Conservation (phyloP, 305 asterid species). For the Solanum hybrid region DNA sequence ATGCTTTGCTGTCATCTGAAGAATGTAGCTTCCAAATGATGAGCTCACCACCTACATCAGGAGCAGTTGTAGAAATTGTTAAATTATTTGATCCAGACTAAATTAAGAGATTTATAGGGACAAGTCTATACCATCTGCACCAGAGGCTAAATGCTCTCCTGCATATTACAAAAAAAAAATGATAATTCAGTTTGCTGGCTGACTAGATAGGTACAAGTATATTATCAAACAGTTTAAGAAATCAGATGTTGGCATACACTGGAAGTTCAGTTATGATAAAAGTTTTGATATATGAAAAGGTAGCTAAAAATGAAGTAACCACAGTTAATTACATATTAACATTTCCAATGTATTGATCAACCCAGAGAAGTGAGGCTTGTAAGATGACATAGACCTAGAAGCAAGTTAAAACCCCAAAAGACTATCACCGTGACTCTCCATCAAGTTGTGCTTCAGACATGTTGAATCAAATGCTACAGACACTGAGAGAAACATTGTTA, state of each 20-base stretch:
- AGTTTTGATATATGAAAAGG: background rate
- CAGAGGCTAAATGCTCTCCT: constrained; percentile 95
- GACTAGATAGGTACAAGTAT: background rate
- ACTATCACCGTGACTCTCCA: background rate
- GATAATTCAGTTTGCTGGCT: background rate
- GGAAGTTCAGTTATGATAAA: background rate
- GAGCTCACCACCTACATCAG: constrained; percentile 75
- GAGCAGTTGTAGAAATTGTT: background rate
- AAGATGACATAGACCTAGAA: background rate
- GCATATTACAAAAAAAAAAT: constrained; percentile 13
- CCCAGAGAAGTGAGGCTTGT: background rate
- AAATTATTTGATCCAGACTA: background rate
- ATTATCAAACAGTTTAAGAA: background rate
- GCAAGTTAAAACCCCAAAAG: background rate
- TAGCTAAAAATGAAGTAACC: background rate
- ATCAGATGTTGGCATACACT: background rate
- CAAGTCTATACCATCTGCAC: constrained; percentile 74
- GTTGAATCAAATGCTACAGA: background rate
- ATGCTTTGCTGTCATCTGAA: constrained; percentile 62
- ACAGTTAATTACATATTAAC: background rate
- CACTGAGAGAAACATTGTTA: background rate
- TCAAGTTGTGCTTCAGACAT: background rate
- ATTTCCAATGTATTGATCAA: background rate
- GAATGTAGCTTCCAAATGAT: constrained; percentile 65
- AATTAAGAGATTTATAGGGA: constrained; percentile 3